Conservation (phyloP, 345 rosid genomes). For the Bretschneidera sinensis region DNA sequence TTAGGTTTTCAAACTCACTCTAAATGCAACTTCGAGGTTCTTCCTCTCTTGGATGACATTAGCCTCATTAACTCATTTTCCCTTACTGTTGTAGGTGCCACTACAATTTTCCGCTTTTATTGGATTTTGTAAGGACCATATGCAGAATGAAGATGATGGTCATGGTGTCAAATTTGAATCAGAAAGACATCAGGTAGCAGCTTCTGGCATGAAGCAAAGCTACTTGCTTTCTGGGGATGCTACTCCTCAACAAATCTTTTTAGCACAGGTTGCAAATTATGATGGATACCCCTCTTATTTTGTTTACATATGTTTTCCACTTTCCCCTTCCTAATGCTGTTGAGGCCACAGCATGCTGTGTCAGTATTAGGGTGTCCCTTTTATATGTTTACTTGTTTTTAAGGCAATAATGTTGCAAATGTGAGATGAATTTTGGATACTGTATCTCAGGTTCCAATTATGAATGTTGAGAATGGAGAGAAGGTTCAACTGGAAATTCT, state of each 20-base stretch:
- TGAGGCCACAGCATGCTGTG: neutral
- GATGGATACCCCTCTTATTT: neutral
- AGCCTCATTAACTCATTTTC: neutral
- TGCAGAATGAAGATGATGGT: constrained; percentile 27
- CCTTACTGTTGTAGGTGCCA: constrained; percentile 46
- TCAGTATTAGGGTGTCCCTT: neutral
- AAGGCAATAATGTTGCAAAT: neutral
- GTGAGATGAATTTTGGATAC: neutral
- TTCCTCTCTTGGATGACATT: too few species aligned
- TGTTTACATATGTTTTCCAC: constrained; percentile 10
- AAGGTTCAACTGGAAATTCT: constrained; percentile 64
- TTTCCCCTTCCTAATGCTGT: neutral
- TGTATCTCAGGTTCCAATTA: constrained; percentile 51
- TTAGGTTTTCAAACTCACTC: too few species aligned
- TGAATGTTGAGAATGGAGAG: constrained; percentile 60
- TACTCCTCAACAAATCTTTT: constrained; percentile 54
- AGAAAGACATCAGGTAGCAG: constrained; percentile 17
- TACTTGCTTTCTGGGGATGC: constrained; percentile 24
- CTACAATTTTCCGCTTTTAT: constrained; percentile 70
- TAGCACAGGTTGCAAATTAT: constrained; percentile 66
- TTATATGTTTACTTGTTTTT: neutral
- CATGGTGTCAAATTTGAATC: constrained; percentile 15
- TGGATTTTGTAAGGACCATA: constrained; percentile 54
- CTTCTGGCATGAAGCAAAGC: constrained; percentile 22
- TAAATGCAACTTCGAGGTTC: too few species aligned